Conservation (phyloP, 371 early-diverging fungal species). For the Capillidium rhysosporum region DNA sequence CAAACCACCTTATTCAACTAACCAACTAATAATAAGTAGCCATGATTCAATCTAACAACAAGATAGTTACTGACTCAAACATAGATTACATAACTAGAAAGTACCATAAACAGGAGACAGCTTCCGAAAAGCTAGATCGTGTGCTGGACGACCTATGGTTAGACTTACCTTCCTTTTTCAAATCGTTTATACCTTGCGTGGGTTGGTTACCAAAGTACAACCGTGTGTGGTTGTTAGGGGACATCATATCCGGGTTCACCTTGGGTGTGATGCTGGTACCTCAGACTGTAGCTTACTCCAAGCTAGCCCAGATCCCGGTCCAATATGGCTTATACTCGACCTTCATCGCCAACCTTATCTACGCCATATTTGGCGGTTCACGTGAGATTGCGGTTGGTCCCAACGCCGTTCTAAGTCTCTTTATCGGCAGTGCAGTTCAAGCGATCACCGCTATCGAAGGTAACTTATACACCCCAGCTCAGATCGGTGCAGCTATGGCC, state of each 20-base stretch:
- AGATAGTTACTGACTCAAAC: no score
- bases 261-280: slow-evolving; percentile 72
- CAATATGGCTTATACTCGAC: slow-evolving; percentile 76
- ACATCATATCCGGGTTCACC: slow-evolving; percentile 68
- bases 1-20: no score
- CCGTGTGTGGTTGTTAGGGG: slow-evolving; percentile 49
- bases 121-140: neutral
- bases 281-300: slow-evolving; percentile 71
- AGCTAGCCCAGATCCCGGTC: slow-evolving; percentile 56
- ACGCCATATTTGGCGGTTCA: slow-evolving; percentile 61
- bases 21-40: no score
- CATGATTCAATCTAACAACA: no score
- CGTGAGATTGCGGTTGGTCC: slow-evolving; percentile 78
- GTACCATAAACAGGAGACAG: neutral
- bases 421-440: slow-evolving; percentile 44
- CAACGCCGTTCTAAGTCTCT: slow-evolving; percentile 65
- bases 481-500: neutral
- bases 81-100: slow-evolving; percentile 7
- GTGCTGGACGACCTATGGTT: neutral
- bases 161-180: neutral
- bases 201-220: slow-evolving; percentile 18
- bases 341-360: slow-evolving; percentile 45
- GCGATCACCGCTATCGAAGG: slow-evolving; percentile 10
- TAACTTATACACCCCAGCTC: neutral
- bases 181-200: slow-evolving; percentile 7